phyloP scores from a whole-genome alignment of 345 rosid species.

The Mercurialis annua region DNA sequence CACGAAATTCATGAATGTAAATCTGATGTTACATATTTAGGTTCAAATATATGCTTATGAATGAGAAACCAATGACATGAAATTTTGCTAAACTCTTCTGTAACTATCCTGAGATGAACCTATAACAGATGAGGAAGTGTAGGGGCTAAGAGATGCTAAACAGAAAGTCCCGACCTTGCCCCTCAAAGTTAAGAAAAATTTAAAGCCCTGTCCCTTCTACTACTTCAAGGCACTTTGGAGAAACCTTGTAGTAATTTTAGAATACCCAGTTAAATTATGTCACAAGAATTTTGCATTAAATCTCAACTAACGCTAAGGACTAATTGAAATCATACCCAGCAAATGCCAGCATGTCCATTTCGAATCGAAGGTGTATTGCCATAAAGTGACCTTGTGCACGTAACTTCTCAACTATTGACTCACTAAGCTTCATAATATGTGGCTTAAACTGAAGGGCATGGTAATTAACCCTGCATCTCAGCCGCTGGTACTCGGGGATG shows the following conservation, averaged over 20 bases:
- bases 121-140: background rate
- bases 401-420: conserved; percentile 88
- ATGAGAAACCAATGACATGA: background rate
- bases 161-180: background rate
- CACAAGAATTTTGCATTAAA: conserved; percentile 7
- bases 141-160: background rate
- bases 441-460: conserved; percentile 97
- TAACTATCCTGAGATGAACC: background rate
- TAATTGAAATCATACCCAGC: conserved; percentile 72
- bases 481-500: conserved; percentile 81
- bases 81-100: background rate
- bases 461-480: conserved; percentile 98
- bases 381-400: conserved; percentile 97
- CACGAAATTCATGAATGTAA: background rate
- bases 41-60: background rate
- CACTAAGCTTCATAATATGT: conserved; percentile 82
- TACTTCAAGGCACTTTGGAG: background rate
- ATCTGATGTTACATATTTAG: background rate
- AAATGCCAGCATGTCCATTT: conserved; percentile 99
- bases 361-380: conserved; percentile 99
- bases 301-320: background rate
- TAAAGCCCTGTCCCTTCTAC: background rate
- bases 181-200: background rate
- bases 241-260: background rate
- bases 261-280: background rate